A percentile compares a stretch with the other conserved stretches of the same genome.
Evolutionary conservation across 1,284 basidiomycete species (phyloP).

Genomic region (Apiotrichum laibachii): DNA sequence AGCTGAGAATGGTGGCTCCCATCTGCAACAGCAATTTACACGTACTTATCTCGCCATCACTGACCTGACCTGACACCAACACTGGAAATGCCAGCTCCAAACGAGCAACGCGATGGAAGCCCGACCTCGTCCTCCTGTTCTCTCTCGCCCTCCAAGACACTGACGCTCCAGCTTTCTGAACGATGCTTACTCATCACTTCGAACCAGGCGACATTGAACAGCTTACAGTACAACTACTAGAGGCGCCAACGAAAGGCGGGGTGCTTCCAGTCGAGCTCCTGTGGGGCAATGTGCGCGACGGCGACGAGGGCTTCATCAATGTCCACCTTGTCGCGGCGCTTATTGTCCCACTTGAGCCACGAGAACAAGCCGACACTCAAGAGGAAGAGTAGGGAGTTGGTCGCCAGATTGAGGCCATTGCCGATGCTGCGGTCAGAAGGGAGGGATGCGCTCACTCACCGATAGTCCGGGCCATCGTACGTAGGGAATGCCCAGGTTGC

Average conservation of each 20-base stretch:
- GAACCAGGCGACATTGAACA: too few species aligned
- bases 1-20: too few species aligned
- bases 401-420: constrained; percentile 21
- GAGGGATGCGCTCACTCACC: too few species aligned
- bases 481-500: constrained; percentile 2
- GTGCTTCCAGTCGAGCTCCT: constrained; percentile 23
- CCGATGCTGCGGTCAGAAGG: constrained; percentile 9
- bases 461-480: neutral
- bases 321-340: constrained; percentile 13
- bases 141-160: too few species aligned
- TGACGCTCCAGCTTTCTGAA: too few species aligned
- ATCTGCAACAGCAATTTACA: too few species aligned
- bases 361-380: constrained; percentile 10
- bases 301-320: constrained; percentile 8
- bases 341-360: constrained; percentile 18
- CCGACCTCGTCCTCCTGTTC: too few species aligned
- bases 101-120: too few species aligned
- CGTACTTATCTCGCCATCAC: too few species aligned
- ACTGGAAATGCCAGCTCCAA: too few species aligned
- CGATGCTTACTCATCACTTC: too few species aligned
- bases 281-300: constrained; percentile 6
- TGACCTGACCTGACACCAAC: too few species aligned
- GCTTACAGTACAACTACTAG: neutral
- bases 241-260: constrained; percentile 19
- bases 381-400: constrained; percentile 12